Evolutionary conservation across 1,284 basidiomycete genomes (phyloP), one percentile per base, ranked within the genome.

Genomic region (Cutaneotrichosporon cavernicola): DNA sequence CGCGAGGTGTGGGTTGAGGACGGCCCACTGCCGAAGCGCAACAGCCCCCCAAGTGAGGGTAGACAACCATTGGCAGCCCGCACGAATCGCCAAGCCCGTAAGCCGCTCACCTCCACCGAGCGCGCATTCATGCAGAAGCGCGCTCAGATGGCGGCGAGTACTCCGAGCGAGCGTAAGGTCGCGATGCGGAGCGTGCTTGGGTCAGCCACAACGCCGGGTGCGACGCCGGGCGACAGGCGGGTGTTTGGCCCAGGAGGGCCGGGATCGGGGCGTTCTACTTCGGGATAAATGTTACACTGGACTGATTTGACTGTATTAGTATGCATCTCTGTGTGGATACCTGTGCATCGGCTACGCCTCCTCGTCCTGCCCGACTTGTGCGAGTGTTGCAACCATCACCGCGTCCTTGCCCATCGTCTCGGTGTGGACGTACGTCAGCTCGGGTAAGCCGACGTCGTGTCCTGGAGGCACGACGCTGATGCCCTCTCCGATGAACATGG

Each of bases 401-500:
- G 76, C 71, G 68, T 80, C 79, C 67, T 78, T 76, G 61, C 79
- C 79, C 77, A 79, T 74, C 0, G 70, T 68, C 60, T 76, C 76
- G 18, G 75, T 80, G 58, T 76, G 73, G 14, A 75, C 50, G 34
- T 69, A 69, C 43, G 70, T 65, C 30, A 79, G 67, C 43, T 38
- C n/a, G 1, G 78, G 78, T 13, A 80, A 59, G 32, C 68, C 67
- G 9, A 66, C 61, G 38, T 74, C 73, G 38, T 73, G 69, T 7
- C 64, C 73, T 70, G 73, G 61, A 0, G 74, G 75, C 0, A 79
- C 69, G 0, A 82, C 77, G 2, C 86, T 84, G 1, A 94, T 78
- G 6, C 92, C 93, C 5, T 82, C 79, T 0, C 93, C 93, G 10
- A 97, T 88, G 43, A 93, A 81, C 26, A 82, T 85, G 0, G 94